Evolutionary conservation across 2,329 filamentous ascomycete species (phyloP), one percentile per base, ranked within the genome.

Genomic region (Aspergillus latus): DNA sequence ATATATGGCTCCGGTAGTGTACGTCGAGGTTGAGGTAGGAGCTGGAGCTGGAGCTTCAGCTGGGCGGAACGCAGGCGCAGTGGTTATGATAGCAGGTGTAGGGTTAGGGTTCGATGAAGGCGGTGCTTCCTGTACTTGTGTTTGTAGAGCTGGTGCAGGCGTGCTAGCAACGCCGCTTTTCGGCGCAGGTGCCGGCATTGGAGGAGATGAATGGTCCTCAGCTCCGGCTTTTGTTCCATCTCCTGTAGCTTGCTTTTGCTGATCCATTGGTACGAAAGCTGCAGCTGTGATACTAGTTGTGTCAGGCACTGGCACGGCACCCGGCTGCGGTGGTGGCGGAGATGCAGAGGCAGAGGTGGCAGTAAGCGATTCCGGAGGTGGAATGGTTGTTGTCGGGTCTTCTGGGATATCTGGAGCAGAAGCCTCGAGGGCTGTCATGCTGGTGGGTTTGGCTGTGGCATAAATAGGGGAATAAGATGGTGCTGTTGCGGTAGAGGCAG

Each of bases 321-420:
- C 75, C 32, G 76, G 69, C 60, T 74, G 73, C 6, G 76, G 75
- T 5, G 73, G 69, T 44, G 75, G 75, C 21, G 76, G 74, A 2
- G 73, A 66, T 9, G 64, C 59, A 29, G 59, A 63, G n/a, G 64
- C 59, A 28, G 64, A 59, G 15, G 64, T 56, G 26, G 65, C 58
- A 11, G 66, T 66, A 61, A n/a, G 66, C 65, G 34, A 62, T 13
- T 42, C 39, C 62, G 44, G 62, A 1, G 64, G 58, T 13, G 74
- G 70, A 4, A 68, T 54, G 15, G 58, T 59, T 7, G 43, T 30
- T 50, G 46, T 39, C 21, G n/a, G 34, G 51, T 40, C 32, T 51
- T 29, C 28, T 50, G 43, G 21, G 57, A 34, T 13, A 66, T 63
- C 52, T 39, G 56, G 37, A 11, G 60, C 42, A 13, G 70, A 28